These are phyloP conservation scores for Clonostachys sp. DNA, from an alignment of 2,329 filamentous ascomycete species.

Conservation along the genomic window DNA sequence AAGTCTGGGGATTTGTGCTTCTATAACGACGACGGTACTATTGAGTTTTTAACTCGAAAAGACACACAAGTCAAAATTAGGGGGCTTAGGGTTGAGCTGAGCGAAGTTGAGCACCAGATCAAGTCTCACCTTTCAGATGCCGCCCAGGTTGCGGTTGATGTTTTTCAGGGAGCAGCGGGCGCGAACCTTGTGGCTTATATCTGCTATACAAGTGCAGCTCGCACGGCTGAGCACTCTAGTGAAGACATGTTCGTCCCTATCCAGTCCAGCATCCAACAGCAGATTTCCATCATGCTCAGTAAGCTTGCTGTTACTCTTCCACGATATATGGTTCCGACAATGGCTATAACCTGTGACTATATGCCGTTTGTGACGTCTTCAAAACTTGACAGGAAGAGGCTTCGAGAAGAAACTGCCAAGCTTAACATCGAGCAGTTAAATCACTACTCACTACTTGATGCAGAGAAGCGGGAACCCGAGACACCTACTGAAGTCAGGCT, in stretches of 20 bases:
- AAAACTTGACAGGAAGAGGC: slow-evolving; percentile 6
- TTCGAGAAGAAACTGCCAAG: background rate
- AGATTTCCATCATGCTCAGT: slow-evolving; percentile 7
- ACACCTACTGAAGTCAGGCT: background rate
- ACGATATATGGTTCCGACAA: slow-evolving; percentile 9
- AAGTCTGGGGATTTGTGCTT: background rate
- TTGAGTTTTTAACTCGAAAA: background rate
- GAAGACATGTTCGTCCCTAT: slow-evolving; percentile 3
- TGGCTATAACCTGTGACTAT: slow-evolving; percentile 8
- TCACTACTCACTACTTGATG: background rate
- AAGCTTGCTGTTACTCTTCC: slow-evolving; percentile 6
- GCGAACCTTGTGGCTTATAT: background rate
- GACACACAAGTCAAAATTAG: slow-evolving; percentile 1
- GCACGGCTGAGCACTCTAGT: background rate
- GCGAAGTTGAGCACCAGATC: background rate
- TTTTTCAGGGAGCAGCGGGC: background rate
- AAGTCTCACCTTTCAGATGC: background rate
- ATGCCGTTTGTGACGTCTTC: slow-evolving; percentile 9
- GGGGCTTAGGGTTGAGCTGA: background rate
- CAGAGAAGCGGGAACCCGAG: background rate
- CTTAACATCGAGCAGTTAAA: background rate
- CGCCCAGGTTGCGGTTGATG: background rate
- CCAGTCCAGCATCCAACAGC: slow-evolving; percentile 3
- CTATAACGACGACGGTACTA: slow-evolving; percentile 1
- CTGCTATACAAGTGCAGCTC: background rate